A percentile compares a stretch with the other conserved stretches of the same genome.
Evolutionary conservation across 495 filamentous ascomycete genomes (phyloP).

Genomic region (Daldinia caldariorum): DNA sequence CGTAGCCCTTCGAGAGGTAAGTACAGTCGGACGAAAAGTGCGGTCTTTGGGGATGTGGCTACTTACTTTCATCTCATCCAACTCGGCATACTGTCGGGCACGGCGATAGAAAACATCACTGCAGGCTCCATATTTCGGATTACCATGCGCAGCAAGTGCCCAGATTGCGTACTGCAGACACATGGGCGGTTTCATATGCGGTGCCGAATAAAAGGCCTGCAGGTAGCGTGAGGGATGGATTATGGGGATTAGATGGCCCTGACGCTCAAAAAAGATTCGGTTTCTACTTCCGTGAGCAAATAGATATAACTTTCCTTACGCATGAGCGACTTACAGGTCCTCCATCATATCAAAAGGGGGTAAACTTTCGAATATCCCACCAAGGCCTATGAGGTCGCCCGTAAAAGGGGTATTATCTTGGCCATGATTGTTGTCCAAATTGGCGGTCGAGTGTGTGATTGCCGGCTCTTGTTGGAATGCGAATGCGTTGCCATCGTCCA

Average conservation of each 20-base stretch:
- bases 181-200: slow-evolving; percentile 59
- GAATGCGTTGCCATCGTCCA: slow-evolving; percentile 29
- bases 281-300: slow-evolving; percentile 47
- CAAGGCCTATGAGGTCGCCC: slow-evolving; percentile 52
- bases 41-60: neutral
- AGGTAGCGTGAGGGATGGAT: slow-evolving; percentile 55
- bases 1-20: slow-evolving; percentile 46
- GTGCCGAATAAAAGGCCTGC: slow-evolving; percentile 53
- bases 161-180: slow-evolving; percentile 62
- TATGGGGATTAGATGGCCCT: slow-evolving; percentile 52
- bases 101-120: slow-evolving; percentile 59
- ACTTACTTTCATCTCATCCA: slow-evolving; percentile 59
- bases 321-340: slow-evolving; percentile 53
- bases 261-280: slow-evolving; percentile 52
- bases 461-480: slow-evolving; percentile 26
- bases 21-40: neutral
- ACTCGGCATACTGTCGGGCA: slow-evolving; percentile 59
- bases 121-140: slow-evolving; percentile 53
- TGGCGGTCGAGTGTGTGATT: slow-evolving; percentile 13
- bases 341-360: slow-evolving; percentile 60
- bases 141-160: slow-evolving; percentile 51
- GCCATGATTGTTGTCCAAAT: slow-evolving; percentile 12
- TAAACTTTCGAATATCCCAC: slow-evolving; percentile 54
- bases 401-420: slow-evolving; percentile 20
- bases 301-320: neutral